Evolutionary conservation across 2,329 filamentous ascomycete genomes (phyloP).

Genomic region (Emmonsia crescens): DNA sequence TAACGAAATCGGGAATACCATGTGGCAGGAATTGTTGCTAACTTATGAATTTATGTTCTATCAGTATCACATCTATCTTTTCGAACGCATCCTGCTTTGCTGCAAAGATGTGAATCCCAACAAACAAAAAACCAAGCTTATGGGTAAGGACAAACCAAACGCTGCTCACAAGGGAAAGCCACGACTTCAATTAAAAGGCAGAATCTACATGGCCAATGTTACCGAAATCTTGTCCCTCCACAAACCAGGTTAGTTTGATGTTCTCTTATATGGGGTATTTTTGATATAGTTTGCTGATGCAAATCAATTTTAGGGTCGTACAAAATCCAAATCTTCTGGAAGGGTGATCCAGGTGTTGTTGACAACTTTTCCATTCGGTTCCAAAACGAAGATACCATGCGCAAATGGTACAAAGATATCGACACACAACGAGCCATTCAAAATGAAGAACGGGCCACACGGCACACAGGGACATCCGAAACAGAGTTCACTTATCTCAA

Average conservation of each 20-base stretch:
- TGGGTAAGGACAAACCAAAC: slow-evolving; percentile 57
- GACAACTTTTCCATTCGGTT: slow-evolving; percentile 96
- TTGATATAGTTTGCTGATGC: not conserved
- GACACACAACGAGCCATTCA: slow-evolving; percentile 58
- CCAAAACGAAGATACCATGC: slow-evolving; percentile 80
- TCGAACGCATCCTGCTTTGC: slow-evolving; percentile 87
- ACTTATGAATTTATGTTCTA: not conserved
- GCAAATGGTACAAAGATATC: slow-evolving; percentile 76
- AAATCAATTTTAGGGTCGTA: slow-evolving; percentile 57
- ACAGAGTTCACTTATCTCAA: slow-evolving; percentile 75
- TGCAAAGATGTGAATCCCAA: slow-evolving; percentile 88
- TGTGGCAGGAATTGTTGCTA: slow-evolving; percentile 2
- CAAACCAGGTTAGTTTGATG: slow-evolving; percentile 62
- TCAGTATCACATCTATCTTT: slow-evolving; percentile 94
- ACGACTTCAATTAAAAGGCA: slow-evolving; percentile 79
- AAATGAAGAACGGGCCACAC: slow-evolving; percentile 43
- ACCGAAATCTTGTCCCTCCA: slow-evolving; percentile 82
- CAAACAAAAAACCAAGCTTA: slow-evolving; percentile 60
- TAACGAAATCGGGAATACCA: not conserved
- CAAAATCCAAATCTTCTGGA: slow-evolving; percentile 97
- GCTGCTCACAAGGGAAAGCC: slow-evolving; percentile 64
- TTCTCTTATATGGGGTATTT: not conserved
- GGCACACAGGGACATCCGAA: slow-evolving; percentile 44
- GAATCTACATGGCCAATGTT: slow-evolving; percentile 98
- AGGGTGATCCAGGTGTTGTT: slow-evolving; percentile 74